Percentiles rank a stretch among this genome's conserved stretches.
These are phyloP conservation scores for Penicillium subrubescens DNA, from an alignment of 495 filamentous ascomycete genomes.

Conservation along the genomic window DNA sequence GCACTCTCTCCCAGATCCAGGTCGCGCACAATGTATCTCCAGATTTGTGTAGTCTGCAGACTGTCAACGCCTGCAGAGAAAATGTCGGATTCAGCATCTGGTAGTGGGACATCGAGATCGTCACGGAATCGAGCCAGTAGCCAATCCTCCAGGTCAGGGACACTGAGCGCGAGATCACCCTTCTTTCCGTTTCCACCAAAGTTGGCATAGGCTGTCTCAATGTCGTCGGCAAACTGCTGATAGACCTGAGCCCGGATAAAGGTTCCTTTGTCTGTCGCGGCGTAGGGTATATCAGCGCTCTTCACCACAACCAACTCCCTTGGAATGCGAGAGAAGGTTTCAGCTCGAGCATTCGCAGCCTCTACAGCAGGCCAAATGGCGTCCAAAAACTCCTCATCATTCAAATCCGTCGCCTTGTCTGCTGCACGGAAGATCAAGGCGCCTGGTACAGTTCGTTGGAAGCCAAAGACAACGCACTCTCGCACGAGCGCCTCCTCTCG, in stretches of 20 bases:
- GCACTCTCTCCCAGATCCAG: conserved; percentile 33
- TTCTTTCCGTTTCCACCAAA: conserved; percentile 28
- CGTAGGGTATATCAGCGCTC: conserved; percentile 47
- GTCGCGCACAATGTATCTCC: conserved; percentile 38
- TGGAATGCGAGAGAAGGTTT: conserved; percentile 56
- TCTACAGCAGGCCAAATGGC: conserved; percentile 57
- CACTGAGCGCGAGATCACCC: conserved; percentile 19
- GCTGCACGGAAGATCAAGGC: conserved; percentile 52
- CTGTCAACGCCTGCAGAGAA: conserved; percentile 60
- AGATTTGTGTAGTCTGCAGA: conserved; percentile 52
- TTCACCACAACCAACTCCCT: conserved; percentile 54
- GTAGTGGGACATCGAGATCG: conserved; percentile 24
- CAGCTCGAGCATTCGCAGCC: conserved; percentile 45
- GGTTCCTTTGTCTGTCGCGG: conserved; percentile 57
- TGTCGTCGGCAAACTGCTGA: conserved; percentile 48
- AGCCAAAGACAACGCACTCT: conserved; percentile 45
- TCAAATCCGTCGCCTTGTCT: conserved; percentile 33
- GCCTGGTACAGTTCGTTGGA: conserved; percentile 40
- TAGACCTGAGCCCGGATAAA: conserved; percentile 59
- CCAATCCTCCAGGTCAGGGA: conserved; percentile 28
- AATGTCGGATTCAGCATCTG: conserved; percentile 48
- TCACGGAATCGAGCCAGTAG: conserved; percentile 29
- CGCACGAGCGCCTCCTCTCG: conserved; percentile 36
- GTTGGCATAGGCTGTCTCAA: conserved; percentile 46
- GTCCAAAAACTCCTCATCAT: conserved; percentile 50